Base-by-base conservation (phyloP, 1,139 yeast species). In the Candida pseudoviswanathii region DNA sequence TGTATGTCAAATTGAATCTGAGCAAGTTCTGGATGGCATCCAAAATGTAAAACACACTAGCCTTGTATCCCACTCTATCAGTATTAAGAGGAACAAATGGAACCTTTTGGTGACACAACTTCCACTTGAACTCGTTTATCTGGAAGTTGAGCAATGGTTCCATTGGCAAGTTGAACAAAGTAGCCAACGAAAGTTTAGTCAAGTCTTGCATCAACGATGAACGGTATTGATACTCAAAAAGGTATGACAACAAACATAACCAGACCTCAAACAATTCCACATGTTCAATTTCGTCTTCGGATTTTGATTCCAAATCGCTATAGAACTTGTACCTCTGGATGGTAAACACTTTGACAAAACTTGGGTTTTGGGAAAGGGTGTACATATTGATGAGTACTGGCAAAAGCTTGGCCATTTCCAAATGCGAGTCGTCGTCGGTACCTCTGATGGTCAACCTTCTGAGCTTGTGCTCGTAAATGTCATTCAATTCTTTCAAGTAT, bases 51-150 rank as follows among this genome's bases (percentile, higher is more conserved):
- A 73, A 66, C 43, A 68, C 53, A 26, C 71, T 53, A 1, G 71
- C 62, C 46, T 73, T 74, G 38, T 59, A 50, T 0, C 68, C 71
- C 25, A 55, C 59, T 5, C 60, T 55, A 1, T 58, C 65, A 2
- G 55, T 45, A 47, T 64, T 65, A 22, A 57, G 57, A 3, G 75
- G 75, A 2, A 75, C 57, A 16, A 71, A 54, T 1, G 80, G 79
- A 5, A 54, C 40, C 47, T 65, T 67, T 46, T 75, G 80, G 51
- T 71, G 80, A 44, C 77, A 71, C 42, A 75, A 54, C 51, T 75
- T 75, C 76, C 78, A 74, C 45, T 65, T 65, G 51, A 64, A 67
- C 52, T 75, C 80, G 48, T 75, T 65, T 24, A 76, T 68, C 26
- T 60, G 61, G 34, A 56, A 61, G 1, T 57, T 50, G 7, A 58